Percentiles rank a stretch among this genome's conserved stretches.
Conservation (phyloP, 2,329 filamentous ascomycete genomes). For the Fusarium sacchari region DNA sequence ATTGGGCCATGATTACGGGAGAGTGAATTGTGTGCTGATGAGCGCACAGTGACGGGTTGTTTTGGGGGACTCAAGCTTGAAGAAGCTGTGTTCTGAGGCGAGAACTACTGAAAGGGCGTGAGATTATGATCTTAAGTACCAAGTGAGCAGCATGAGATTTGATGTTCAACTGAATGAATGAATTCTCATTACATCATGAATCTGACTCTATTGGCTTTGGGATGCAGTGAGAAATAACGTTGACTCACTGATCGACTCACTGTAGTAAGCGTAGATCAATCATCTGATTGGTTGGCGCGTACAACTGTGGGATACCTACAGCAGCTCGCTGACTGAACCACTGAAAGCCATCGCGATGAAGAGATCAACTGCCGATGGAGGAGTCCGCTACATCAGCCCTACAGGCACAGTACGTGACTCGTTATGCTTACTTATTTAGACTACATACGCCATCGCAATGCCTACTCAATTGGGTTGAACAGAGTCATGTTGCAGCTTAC, state of each 20-base stretch:
- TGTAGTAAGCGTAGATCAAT: neutral
- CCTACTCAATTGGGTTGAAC: neutral
- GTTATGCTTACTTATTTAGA: too few relatives aligned
- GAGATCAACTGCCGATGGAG: neutral
- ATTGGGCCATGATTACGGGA: neutral
- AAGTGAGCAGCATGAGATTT: accelerated
- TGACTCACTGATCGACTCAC: neutral
- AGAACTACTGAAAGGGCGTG: neutral
- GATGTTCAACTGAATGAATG: too few relatives aligned
- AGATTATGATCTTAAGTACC: neutral
- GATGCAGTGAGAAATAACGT: neutral
- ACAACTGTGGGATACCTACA: accelerated
- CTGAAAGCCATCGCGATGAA: neutral
- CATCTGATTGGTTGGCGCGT: neutral
- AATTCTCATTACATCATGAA: neutral
- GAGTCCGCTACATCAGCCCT: neutral
- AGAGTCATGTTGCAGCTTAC: neutral
- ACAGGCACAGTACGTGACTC: neutral
- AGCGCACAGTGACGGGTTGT: neutral
- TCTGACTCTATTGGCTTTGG: neutral
- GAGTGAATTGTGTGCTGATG: neutral
- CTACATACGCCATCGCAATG: too few relatives aligned
- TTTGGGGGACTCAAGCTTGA: too few relatives aligned
- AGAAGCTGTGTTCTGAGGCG: neutral
- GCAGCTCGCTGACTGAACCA: neutral